These are phyloP conservation scores for Saccharomycopsis sp. DNA, from an alignment of 805 yeast genomes.

Conservation along the genomic window DNA sequence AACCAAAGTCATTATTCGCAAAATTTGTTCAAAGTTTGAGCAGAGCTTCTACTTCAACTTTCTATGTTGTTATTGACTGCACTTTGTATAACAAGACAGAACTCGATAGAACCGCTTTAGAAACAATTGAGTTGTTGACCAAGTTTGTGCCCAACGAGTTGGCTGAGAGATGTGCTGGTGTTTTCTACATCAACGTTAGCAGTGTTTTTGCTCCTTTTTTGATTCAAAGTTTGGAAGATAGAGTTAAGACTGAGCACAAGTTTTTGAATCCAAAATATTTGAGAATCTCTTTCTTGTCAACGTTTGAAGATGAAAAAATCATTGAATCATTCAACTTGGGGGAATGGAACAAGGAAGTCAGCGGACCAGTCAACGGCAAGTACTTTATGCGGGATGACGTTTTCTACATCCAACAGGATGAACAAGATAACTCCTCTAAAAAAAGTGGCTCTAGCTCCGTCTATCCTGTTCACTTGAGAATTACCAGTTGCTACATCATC, in stretches of 20 bases:
- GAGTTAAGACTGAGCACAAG: background rate
- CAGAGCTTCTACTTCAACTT: conserved; percentile 30
- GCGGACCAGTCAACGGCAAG: conserved; percentile 32
- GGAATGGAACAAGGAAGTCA: conserved; percentile 32
- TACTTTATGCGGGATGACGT: conserved; percentile 34
- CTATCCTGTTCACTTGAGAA: conserved; percentile 5
- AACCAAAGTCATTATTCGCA: conserved; percentile 63
- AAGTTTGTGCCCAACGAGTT: conserved; percentile 44
- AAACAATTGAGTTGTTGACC: conserved; percentile 31
- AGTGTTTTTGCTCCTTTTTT: conserved; percentile 9
- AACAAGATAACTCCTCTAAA: background rate
- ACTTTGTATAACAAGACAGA: conserved; percentile 42
- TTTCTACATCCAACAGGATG: conserved; percentile 41
- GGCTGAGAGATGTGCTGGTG: conserved; percentile 41
- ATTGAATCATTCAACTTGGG: conserved; percentile 38
- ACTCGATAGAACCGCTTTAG: conserved; percentile 23
- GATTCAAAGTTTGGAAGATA: background rate
- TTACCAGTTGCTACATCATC: conserved; percentile 8
- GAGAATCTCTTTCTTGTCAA: conserved; percentile 20
- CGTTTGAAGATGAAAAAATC: conserved; percentile 33
- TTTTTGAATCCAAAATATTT: conserved; percentile 24
- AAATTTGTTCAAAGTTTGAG: conserved; percentile 12
- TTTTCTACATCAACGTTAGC: conserved; percentile 32
- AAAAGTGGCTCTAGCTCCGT: background rate
- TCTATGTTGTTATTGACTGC: conserved; percentile 56